These are phyloP conservation scores for Aegilops tauschii DNA, from an alignment of 176 grass and related monocot species.

Conservation along the genomic window DNA sequence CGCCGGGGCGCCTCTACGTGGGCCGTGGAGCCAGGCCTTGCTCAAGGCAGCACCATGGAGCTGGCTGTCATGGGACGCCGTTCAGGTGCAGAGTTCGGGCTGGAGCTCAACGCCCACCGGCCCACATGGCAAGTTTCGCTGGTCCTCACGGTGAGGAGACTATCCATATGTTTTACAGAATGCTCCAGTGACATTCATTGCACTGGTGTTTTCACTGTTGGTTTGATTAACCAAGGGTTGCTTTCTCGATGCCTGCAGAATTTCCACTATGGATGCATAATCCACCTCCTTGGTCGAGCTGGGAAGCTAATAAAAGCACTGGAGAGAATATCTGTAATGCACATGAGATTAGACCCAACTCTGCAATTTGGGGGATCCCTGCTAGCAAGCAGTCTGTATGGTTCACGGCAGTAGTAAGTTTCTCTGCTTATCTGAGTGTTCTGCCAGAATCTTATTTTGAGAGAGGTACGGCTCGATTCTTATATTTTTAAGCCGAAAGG, in stretches of 20 bases:
- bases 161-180: constrained; percentile 37
- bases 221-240: constrained; percentile 28
- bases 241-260: background rate
- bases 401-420: constrained; percentile 3
- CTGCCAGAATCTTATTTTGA: too few relatives aligned
- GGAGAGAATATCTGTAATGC: constrained; percentile 59
- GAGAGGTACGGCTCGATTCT: too few relatives aligned
- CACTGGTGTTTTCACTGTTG: constrained; percentile 48
- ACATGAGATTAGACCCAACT: constrained; percentile 47
- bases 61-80: too few relatives aligned
- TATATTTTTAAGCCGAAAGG: too few relatives aligned
- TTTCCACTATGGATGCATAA: constrained; percentile 71
- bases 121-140: too few relatives aligned
- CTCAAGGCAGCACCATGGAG: too few relatives aligned
- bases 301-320: constrained; percentile 58
- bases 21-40: too few relatives aligned
- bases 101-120: too few relatives aligned
- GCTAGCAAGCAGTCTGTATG: constrained; percentile 49
- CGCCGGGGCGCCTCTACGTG: too few relatives aligned
- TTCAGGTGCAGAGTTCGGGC: too few relatives aligned
- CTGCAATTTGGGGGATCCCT: constrained; percentile 59
- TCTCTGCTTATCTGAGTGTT: background rate
- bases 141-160: too few relatives aligned
- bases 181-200: constrained; percentile 47
- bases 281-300: constrained; percentile 64